Percentiles rank a stretch among this genome's conserved stretches.
Conservation (phyloP, 257 asterid genomes). For the Solanum bukasovii region DNA sequence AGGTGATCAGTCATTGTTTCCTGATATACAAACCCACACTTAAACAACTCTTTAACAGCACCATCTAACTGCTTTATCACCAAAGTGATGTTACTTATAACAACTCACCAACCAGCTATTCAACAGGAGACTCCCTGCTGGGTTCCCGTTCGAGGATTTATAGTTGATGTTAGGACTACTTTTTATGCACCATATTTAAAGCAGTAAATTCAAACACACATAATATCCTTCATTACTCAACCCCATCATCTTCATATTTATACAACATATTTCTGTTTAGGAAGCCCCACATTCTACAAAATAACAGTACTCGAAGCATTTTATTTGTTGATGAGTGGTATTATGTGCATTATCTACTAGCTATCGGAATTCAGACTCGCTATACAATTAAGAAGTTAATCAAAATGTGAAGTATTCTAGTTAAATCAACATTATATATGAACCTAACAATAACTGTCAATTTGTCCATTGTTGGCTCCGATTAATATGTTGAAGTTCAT, state of each 20-base stretch:
- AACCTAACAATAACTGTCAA: not conserved
- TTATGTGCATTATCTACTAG: not conserved
- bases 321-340: not conserved
- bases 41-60: not conserved
- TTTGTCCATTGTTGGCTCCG: not conserved
- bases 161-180: not conserved
- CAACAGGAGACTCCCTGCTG: not conserved
- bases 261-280: not conserved
- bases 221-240: not conserved
- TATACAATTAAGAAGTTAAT: not conserved
- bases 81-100: not conserved
- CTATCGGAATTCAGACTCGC: not conserved
- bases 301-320: not conserved
- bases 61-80: not conserved
- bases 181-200: not conserved
- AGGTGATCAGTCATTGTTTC: not conserved
- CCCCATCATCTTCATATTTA: not conserved
- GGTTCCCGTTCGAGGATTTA: not conserved
- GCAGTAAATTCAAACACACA: not conserved
- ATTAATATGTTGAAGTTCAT: not conserved
- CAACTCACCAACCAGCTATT: not conserved
- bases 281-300: not conserved
- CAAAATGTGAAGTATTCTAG: not conserved
- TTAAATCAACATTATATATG: not conserved
- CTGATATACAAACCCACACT: not conserved